These are phyloP conservation scores for Tetracentron sinense DNA, from an alignment of 164 flowering plant species.

Conservation along the genomic window DNA sequence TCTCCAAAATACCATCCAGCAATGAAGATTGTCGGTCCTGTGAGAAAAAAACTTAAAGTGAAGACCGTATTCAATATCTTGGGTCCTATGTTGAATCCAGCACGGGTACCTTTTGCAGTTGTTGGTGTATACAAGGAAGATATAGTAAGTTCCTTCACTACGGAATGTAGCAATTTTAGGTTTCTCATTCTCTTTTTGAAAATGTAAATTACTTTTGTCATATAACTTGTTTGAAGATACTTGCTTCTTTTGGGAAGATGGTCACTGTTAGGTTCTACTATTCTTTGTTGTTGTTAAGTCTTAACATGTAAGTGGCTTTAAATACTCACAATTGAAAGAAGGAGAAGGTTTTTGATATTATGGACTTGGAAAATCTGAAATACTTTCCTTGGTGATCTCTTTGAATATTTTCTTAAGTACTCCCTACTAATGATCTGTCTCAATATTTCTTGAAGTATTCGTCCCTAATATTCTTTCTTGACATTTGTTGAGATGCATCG, in stretches of 20 bases:
- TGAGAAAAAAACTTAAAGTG: constrained; percentile 81
- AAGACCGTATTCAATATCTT: constrained; percentile 87
- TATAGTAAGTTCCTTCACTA: constrained; percentile 41
- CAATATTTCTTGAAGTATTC: no score
- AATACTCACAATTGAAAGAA: no score
- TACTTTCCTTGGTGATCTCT: no score
- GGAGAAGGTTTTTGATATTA: no score
- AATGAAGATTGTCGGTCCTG: constrained; percentile 85
- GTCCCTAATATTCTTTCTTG: no score
- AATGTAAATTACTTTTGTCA: not conserved
- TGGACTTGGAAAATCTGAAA: no score
- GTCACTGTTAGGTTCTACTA: not conserved
- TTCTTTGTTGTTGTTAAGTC: no score
- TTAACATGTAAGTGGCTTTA: no score
- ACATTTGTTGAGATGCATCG: no score
- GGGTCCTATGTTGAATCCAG: constrained; percentile 95
- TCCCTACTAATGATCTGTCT: no score
- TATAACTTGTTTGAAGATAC: not conserved
- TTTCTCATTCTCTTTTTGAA: not conserved
- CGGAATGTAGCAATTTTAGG: not conserved
- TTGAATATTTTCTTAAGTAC: no score
- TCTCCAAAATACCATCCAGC: constrained; percentile 89
- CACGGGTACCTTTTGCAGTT: constrained; percentile 78
- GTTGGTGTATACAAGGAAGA: constrained; percentile 82
- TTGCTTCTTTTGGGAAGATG: not conserved